These are phyloP conservation scores for Parmelia sp. DNA, from an alignment of 495 filamentous ascomycete species.

Conservation along the genomic window DNA sequence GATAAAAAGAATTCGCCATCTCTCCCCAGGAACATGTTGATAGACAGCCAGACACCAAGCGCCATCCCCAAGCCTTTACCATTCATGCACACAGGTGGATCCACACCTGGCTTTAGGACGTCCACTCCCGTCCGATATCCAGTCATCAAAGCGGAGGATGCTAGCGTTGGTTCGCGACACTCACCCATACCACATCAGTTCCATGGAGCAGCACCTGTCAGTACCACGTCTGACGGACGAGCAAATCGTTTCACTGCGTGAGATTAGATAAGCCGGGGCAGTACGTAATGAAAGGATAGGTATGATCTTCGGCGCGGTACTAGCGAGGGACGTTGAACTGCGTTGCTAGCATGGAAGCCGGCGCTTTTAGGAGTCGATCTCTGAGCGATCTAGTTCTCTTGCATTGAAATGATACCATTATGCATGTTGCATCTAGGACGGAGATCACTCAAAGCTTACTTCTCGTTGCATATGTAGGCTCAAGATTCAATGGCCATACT, in stretches of 20 bases:
- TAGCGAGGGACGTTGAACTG: neutral
- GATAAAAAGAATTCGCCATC: conserved; percentile 1
- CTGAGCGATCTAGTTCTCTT: neutral
- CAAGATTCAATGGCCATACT: neutral
- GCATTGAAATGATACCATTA: conserved; percentile 7
- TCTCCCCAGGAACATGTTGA: neutral
- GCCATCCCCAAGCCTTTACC: conserved; percentile 19
- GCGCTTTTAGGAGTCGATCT: neutral
- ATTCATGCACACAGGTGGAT: conserved; percentile 16
- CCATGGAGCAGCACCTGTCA: conserved; percentile 34
- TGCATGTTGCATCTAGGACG: neutral
- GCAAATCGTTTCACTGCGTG: conserved; percentile 7
- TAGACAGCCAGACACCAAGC: conserved; percentile 14
- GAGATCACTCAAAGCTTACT: neutral
- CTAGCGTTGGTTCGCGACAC: conserved; percentile 12
- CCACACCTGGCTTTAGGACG: conserved; percentile 7
- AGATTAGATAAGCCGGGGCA: neutral
- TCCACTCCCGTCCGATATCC: conserved; percentile 23
- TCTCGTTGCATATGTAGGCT: neutral
- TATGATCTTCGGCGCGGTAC: conserved; percentile 1
- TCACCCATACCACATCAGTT: conserved; percentile 27
- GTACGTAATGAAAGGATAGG: neutral
- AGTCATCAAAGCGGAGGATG: conserved; percentile 23
- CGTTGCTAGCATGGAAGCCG: neutral
- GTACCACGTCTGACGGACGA: conserved; percentile 13